These are phyloP conservation scores for Lactarius pseudohatsudake DNA, from an alignment of 768 basidiomycete species.

Conservation along the genomic window DNA sequence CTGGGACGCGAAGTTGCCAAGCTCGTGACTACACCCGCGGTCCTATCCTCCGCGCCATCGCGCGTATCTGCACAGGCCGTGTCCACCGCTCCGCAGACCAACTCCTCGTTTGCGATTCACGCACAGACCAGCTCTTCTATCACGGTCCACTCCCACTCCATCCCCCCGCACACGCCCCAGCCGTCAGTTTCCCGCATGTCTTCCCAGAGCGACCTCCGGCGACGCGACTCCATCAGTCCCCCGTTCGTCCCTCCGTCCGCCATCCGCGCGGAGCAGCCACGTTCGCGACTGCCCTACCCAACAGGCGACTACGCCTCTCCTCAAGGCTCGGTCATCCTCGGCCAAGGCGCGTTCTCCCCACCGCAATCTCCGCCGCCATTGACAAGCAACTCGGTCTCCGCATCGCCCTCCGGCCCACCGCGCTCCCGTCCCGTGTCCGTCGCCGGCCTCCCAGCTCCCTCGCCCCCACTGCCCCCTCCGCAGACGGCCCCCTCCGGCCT, in stretches of 20 bases:
- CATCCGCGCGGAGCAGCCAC: slow-evolving; percentile 38
- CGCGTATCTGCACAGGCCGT: slow-evolving; percentile 46
- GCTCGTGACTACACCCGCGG: slow-evolving; percentile 54
- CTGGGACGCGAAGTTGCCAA: slow-evolving; percentile 81
- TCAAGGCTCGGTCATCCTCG: slow-evolving; percentile 41
- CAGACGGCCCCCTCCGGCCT: slow-evolving; percentile 18
- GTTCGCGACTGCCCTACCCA: slow-evolving; percentile 74
- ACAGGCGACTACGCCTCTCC: slow-evolving; percentile 81
- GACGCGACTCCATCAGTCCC: slow-evolving; percentile 56
- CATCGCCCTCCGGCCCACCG: slow-evolving; percentile 5
- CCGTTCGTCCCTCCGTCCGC: slow-evolving; percentile 51
- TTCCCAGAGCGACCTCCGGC: slow-evolving; percentile 34
- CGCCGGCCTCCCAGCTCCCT: slow-evolving; percentile 42
- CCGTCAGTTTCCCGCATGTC: slow-evolving; percentile 32
- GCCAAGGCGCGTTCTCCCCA: slow-evolving; percentile 49
- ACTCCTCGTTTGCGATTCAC: slow-evolving; percentile 49
- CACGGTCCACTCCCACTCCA: slow-evolving; percentile 33
- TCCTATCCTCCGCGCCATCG: slow-evolving; percentile 52
- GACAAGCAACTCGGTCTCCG: slow-evolving; percentile 33
- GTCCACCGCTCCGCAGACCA: slow-evolving; percentile 46
- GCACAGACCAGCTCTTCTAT: slow-evolving; percentile 33
- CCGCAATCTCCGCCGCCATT: slow-evolving; percentile 52
- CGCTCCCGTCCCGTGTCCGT: slow-evolving; percentile 48
- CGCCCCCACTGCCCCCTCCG: slow-evolving; percentile 24
- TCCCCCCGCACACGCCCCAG: slow-evolving; percentile 34